These are phyloP conservation scores for Puya raimondii DNA, from an alignment of 176 grass and related monocot species.

Conservation along the genomic window DNA sequence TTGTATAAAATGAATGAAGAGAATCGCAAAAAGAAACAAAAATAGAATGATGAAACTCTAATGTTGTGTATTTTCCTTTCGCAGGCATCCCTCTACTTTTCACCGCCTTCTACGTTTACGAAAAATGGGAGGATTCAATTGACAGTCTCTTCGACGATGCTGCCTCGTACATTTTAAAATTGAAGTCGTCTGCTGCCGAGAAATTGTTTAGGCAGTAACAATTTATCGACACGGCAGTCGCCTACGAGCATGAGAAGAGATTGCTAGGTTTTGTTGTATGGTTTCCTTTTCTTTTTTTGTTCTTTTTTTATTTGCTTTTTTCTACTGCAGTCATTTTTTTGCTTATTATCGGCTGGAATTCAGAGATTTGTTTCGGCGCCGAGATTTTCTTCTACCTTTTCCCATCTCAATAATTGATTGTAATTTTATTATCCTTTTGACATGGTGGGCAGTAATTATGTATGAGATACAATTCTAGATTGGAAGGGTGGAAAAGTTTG, in stretches of 20 bases:
- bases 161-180: slow-evolving; percentile 26
- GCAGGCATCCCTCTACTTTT: slow-evolving; percentile 65
- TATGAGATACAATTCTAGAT: too few relatives aligned
- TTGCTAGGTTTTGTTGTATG: slow-evolving; percentile 5
- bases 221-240: not conserved
- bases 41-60: slow-evolving; percentile 11
- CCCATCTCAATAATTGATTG: too few relatives aligned
- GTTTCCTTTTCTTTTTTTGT: not conserved
- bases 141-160: slow-evolving; percentile 36
- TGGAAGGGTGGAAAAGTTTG: too few relatives aligned
- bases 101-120: slow-evolving; percentile 62
- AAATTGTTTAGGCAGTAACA: slow-evolving; percentile 41
- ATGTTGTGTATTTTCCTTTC: slow-evolving; percentile 14
- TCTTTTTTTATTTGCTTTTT: too few relatives aligned
- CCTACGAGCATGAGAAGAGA: not conserved
- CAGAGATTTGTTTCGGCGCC: too few relatives aligned
- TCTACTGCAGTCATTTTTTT: too few relatives aligned
- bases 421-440: too few relatives aligned
- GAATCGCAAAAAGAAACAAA: not conserved
- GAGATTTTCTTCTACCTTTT: too few relatives aligned
- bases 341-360: too few relatives aligned
- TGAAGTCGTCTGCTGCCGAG: slow-evolving; percentile 38
- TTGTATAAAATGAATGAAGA: too few relatives aligned
- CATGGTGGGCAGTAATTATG: too few relatives aligned
- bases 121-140: slow-evolving; percentile 81